Evolutionary conservation across 2,329 filamentous ascomycete genomes (phyloP), one percentile per base, ranked within the genome.

Genomic region (Colletotrichum gigasporum): DNA sequence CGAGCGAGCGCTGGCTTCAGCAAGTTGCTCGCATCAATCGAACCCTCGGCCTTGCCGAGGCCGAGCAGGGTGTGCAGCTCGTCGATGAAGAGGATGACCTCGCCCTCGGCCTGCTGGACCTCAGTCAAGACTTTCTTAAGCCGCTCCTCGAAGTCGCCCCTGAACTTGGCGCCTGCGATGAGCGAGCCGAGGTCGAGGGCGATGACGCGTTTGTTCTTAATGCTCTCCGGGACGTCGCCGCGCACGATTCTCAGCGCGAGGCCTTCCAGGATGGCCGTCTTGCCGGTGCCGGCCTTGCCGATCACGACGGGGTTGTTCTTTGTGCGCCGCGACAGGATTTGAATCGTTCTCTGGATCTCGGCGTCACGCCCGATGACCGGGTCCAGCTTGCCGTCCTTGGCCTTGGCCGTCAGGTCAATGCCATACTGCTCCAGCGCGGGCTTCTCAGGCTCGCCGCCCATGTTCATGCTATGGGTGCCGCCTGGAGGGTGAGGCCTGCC

Each of bases 221-320:
- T 91, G 69, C 93, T 97, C 78, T 98, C 96, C 0, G 96, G 95
- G 0, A 98, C 94, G 78, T 97, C 95, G 2, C 95, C 95, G 68
- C 90, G 87, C 2, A 97, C 91, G 69, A 99, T 98, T 37, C 96
- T 86, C 73, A 96, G 87, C 9, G 95, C 94, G 37, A 98, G 82
- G 2, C 95, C 95, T 79, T 98, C 95, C 3, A 97, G 81, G 53
- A 97, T 92, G 1, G 95, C 94, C 5, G 95, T 98, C 80, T 98
- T 98, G 66, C 95, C 95, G 0, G 93, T 97, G 69, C 94, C 95
- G 8, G 94, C 93, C 47, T 89, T 90, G 66, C 95, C 95, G 63
- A 97, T 97, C n/a, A 97, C 81, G 1, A 97, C 94, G 0, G 95
- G 95, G 69, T 97, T 97, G 72, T 97, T 98, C 78, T 98, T 98